Conservation (phyloP, 768 basidiomycete species). For the Russula brevipes region DNA sequence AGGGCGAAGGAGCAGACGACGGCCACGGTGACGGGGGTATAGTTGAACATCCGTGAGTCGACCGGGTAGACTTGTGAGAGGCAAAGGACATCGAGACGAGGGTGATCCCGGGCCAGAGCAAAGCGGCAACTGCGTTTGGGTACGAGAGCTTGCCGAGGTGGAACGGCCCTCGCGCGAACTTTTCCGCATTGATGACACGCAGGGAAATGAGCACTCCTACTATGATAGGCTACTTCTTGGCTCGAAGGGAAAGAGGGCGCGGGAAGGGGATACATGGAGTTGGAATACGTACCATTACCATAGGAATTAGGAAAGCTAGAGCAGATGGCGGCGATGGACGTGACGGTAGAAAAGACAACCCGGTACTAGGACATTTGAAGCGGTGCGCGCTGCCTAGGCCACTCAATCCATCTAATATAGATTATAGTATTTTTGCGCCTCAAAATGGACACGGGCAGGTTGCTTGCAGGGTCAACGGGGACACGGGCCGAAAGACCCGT, state of each 20-base stretch:
- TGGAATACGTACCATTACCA: constrained; percentile 43
- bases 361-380: constrained; percentile 45
- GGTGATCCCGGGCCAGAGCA: constrained; percentile 56
- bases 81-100: constrained; percentile 73
- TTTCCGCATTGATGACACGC: constrained; percentile 52
- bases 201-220: not conserved
- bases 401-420: no score
- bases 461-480: not conserved
- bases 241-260: no score
- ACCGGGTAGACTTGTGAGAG: constrained; percentile 68
- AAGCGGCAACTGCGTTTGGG: constrained; percentile 53
- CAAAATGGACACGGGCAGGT: no score
- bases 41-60: constrained; percentile 64
- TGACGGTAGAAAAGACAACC: constrained; percentile 59
- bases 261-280: no score
- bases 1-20: constrained; percentile 60
- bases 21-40: constrained; percentile 67
- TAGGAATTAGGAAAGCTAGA: constrained; percentile 77
- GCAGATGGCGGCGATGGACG: constrained; percentile 55
- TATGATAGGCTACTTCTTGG: not conserved
- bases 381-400: no score
- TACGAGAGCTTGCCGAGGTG: constrained; percentile 61
- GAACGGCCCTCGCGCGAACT: constrained; percentile 65
- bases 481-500: not conserved
- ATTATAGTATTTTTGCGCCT: no score